Conservation (phyloP, 345 rosid species). For the Acer negundo region DNA sequence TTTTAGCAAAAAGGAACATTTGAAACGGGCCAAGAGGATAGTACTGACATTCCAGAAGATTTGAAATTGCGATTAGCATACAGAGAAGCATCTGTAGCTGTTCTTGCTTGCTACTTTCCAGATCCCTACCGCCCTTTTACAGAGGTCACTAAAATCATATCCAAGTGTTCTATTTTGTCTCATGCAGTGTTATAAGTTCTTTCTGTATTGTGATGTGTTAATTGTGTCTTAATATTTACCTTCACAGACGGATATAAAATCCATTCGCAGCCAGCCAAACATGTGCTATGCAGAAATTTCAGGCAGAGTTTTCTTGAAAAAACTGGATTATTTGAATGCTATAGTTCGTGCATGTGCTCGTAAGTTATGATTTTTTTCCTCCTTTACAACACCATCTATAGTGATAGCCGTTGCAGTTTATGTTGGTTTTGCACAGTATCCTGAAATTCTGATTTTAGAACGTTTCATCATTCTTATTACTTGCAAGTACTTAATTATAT, state of each 20-base stretch:
- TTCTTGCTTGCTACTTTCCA: slow-evolving; percentile 86
- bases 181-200: slow-evolving; percentile 12
- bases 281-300: slow-evolving; percentile 59
- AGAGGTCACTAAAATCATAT: slow-evolving; percentile 45
- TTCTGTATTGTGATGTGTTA: slow-evolving; percentile 9
- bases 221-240: slow-evolving; percentile 18
- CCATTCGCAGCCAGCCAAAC: slow-evolving; percentile 73
- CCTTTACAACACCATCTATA: not conserved
- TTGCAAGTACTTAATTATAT: not conserved
- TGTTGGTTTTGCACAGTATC: not conserved
- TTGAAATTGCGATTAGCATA: slow-evolving; percentile 84
- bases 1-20: slow-evolving; percentile 92
- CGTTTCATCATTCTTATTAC: not conserved
- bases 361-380: slow-evolving; percentile 42
- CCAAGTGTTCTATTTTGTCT: slow-evolving; percentile 10
- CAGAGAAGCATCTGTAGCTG: slow-evolving; percentile 93
- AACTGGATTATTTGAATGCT: slow-evolving; percentile 76
- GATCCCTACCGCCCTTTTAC: slow-evolving; percentile 73
- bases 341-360: slow-evolving; percentile 90
- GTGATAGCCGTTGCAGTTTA: not conserved
- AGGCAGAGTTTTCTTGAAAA: slow-evolving; percentile 72
- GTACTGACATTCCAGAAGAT: slow-evolving; percentile 81
- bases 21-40: slow-evolving; percentile 96
- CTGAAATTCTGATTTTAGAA: not conserved
- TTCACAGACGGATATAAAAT: slow-evolving; percentile 84